Evolutionary conservation across 352 stramenopile genomes (phyloP).

Genomic region (Phytophthora tubulina): DNA sequence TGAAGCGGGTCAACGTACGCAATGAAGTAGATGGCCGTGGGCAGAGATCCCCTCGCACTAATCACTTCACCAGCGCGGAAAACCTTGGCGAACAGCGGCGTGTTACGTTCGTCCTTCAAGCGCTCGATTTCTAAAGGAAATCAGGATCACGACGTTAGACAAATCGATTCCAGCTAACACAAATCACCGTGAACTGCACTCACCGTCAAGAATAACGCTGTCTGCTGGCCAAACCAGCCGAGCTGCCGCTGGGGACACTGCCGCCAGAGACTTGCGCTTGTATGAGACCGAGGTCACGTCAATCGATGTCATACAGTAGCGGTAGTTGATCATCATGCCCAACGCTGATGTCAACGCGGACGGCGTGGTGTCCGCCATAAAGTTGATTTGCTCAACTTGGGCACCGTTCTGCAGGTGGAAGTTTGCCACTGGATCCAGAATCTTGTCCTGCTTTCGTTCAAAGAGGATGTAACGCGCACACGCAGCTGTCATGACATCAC

Average conservation of each 20-base stretch:
- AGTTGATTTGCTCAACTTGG: slow-evolving; percentile 89
- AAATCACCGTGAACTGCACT: not conserved
- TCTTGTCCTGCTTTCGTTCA: slow-evolving; percentile 78
- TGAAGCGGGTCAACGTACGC: slow-evolving; percentile 49
- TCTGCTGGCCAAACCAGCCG: slow-evolving; percentile 64
- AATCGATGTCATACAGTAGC: slow-evolving; percentile 87
- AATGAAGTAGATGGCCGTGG: slow-evolving; percentile 84
- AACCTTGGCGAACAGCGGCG: slow-evolving; percentile 77
- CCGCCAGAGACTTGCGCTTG: slow-evolving; percentile 75
- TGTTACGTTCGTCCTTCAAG: slow-evolving; percentile 70
- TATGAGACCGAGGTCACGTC: slow-evolving; percentile 83
- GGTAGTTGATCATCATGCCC: slow-evolving; percentile 91
- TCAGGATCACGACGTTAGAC: slow-evolving; percentile 9
- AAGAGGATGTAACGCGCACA: slow-evolving; percentile 87
- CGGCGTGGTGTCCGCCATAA: slow-evolving; percentile 70
- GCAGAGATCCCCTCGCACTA: slow-evolving; percentile 67
- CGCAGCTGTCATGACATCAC: slow-evolving; percentile 61
- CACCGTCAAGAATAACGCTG: slow-evolving; percentile 76
- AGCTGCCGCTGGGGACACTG: slow-evolving; percentile 63
- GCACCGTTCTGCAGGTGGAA: slow-evolving; percentile 89
- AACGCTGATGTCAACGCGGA: slow-evolving; percentile 56
- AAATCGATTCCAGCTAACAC: not conserved
- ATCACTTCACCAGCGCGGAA: slow-evolving; percentile 74
- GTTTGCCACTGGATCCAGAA: slow-evolving; percentile 85
- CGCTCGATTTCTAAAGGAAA: slow-evolving; percentile 37